Evolutionary conservation across 2,329 filamentous ascomycete species (phyloP).

Genomic region (Emericellopsis atlantica): DNA sequence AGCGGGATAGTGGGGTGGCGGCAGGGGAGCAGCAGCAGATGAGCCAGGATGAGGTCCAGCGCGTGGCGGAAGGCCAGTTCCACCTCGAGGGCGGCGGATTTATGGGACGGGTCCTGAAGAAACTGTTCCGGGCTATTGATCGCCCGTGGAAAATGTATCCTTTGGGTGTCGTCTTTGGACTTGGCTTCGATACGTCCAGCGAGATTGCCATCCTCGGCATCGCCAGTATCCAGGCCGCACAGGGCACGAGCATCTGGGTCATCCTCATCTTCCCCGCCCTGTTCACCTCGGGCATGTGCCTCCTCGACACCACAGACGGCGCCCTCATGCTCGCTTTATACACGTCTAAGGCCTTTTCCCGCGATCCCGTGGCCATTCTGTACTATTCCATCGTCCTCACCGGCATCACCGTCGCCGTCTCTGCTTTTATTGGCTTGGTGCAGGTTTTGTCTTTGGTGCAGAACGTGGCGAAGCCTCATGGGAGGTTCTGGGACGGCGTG

Average conservation of each 20-base stretch:
- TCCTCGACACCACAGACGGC: conserved; percentile 84
- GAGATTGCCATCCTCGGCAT: conserved; percentile 90
- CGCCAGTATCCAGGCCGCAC: conserved; percentile 71
- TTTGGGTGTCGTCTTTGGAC: conserved; percentile 73
- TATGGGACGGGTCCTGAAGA: conserved; percentile 57
- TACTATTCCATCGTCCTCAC: conserved; percentile 91
- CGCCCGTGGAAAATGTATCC: conserved; percentile 94
- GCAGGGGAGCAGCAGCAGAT: conserved; percentile 11
- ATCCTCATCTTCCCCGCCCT: conserved; percentile 84
- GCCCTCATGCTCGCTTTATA: conserved; percentile 94
- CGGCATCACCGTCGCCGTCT: conserved; percentile 69
- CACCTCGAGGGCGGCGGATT: conserved; percentile 68
- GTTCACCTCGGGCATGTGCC: conserved; percentile 90
- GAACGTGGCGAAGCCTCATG: conserved; percentile 60
- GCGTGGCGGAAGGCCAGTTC: conserved; percentile 33
- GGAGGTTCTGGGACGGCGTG: conserved; percentile 85
- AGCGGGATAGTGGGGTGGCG: background rate
- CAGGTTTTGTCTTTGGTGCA: conserved; percentile 71
- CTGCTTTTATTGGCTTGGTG: conserved; percentile 73
- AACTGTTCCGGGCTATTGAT: conserved; percentile 62
- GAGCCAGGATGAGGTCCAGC: conserved; percentile 11
- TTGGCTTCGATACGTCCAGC: conserved; percentile 91
- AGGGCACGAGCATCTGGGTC: conserved; percentile 84
- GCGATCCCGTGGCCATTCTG: conserved; percentile 76
- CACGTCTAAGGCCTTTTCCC: conserved; percentile 63